These are phyloP conservation scores for Psidium friedrichsthalianum DNA, from an alignment of 345 rosid species.

Conservation along the genomic window DNA sequence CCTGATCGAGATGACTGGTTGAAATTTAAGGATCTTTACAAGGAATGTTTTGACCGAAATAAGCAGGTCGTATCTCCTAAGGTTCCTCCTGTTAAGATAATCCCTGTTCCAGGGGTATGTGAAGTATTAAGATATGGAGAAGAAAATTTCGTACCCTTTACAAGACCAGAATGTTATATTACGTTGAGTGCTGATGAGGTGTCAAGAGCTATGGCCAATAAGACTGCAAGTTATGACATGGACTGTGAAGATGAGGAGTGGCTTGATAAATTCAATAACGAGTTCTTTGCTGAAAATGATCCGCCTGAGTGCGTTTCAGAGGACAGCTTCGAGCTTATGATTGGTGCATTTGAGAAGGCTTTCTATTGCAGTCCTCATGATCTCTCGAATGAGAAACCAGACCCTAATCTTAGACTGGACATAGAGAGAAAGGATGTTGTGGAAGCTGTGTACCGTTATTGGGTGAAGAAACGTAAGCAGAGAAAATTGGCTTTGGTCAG, in stretches of 20 bases:
- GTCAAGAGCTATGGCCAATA: conserved; percentile 65
- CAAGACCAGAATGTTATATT: conserved; percentile 51
- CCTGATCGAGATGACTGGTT: conserved; percentile 58
- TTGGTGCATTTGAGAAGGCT: conserved; percentile 84
- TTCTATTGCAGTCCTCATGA: conserved; percentile 45
- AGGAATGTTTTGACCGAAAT: conserved; percentile 73
- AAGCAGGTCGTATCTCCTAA: conserved; percentile 6
- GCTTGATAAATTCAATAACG: conserved; percentile 51
- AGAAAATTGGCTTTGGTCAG: conserved; percentile 49
- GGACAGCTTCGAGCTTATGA: conserved; percentile 71
- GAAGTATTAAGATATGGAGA: conserved; percentile 51
- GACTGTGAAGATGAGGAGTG: conserved; percentile 93
- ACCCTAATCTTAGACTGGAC: conserved; percentile 25
- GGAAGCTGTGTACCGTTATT: conserved; percentile 68
- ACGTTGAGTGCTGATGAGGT: conserved; percentile 52
- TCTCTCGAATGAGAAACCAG: conserved; percentile 39
- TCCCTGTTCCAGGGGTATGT: conserved; percentile 76
- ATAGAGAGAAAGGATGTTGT: conserved; percentile 46
- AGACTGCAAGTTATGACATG: conserved; percentile 67
- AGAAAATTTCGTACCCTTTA: conserved; percentile 15
- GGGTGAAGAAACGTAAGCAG: conserved; percentile 68
- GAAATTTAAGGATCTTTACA: conserved; percentile 72
- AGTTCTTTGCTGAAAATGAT: conserved; percentile 13
- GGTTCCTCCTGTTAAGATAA: conserved; percentile 30
- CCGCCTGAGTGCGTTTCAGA: conserved; percentile 27